Evolutionary conservation across 2,329 filamentous ascomycete species (phyloP), one percentile per base, ranked within the genome.

Genomic region (Colletotrichum neosansevieriae): DNA sequence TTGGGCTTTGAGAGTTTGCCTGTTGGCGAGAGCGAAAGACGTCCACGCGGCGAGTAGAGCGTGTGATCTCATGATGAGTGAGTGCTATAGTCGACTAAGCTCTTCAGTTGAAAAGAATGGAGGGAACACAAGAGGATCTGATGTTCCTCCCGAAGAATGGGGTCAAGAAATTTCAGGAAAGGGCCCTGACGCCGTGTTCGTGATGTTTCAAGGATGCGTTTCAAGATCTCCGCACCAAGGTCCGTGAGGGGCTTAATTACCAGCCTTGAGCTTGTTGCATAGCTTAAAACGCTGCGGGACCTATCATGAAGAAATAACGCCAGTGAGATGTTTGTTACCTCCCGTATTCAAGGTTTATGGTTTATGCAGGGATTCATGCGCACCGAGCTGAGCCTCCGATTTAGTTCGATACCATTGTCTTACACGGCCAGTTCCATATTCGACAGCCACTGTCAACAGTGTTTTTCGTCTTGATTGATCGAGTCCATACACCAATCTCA

Each of bases 201-300:
- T 34, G 42, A 56, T 69, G 66, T 69, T 69, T 69, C 66, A 69
- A 69, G 66, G 47, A 15, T 45, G 34, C n/a, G 66, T 69, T 69
- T 69, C 66, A 66, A 49, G 61, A 60, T 60, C 66, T 51, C 61
- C 54, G 62, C 49, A 50, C 38, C 15, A 19, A 62, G 54, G 66
- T 50, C 54, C 49, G 61, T 60, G 61, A 11, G 54, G 24, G 15
- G 34, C 12, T n/a, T 47, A 19, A n/a, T 36, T 54, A 29, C 21
- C 29, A 29, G n/a, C 40, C 13, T 11, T 50, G 13, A 66, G 63
- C 63, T 66, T 66, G 42, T 56, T 29, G 32, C 38, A 32, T 17
- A 57, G 21, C 13, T 57, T 57, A 44, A 44, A 36, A 38, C 13
- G n/a, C n/a, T n/a, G n/a, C n/a, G 11, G 13, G 9, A 38, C 36